Base-by-base conservation (phyloP, 768 basidiomycete genomes). In the Mycena olivaceomarginata region DNA sequence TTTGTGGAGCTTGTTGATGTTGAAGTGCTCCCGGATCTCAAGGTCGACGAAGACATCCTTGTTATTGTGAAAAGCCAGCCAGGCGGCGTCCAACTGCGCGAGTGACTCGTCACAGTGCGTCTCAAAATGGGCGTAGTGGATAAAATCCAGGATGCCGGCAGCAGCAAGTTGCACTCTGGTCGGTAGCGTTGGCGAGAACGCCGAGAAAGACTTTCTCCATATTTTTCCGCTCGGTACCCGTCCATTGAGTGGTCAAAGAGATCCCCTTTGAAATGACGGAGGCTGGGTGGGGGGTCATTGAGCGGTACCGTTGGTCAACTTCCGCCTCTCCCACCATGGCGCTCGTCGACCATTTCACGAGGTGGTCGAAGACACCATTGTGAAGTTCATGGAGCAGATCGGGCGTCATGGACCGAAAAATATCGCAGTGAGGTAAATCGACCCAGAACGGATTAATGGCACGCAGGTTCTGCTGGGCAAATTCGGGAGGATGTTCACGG, bases 321-420 rank as follows among this genome's bases (percentile, higher is more conserved):
- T 31, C 31, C 31, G 31, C 31, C 31, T 31, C 31, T 31, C 31
- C 31, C 31, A 31, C 31, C 31, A 31, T 31, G 31, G 31, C 31
- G 31, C 31, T 31, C 31, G 3, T 31, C 31, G 31, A 31, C 31
- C 31, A 31, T 31, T 31, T 31, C 31, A 31, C 31, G 31, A 31
- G 31, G 31, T 31, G 31, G 31, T 31, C 88, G 83, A 90, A 89
- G 20, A 89, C 74, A 0, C 90, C 89, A 70, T 91, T 89, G 79
- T 90, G 87, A 0, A 90, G 77, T 76, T 91, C 89, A 77, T 91
- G 90, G 4, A 91, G 84, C 2, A 67, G 16, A 46, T 67, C 46
- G 12, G 66, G 66, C 7, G 66, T 67, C 66, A 53, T 31, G 3
- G 31, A 31, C 31, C 31, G 31, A 3, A 31, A 31, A 31, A 31